Base-by-base conservation (phyloP, 2,329 filamentous ascomycete genomes). In the Ophiosphaerella narmari region DNA sequence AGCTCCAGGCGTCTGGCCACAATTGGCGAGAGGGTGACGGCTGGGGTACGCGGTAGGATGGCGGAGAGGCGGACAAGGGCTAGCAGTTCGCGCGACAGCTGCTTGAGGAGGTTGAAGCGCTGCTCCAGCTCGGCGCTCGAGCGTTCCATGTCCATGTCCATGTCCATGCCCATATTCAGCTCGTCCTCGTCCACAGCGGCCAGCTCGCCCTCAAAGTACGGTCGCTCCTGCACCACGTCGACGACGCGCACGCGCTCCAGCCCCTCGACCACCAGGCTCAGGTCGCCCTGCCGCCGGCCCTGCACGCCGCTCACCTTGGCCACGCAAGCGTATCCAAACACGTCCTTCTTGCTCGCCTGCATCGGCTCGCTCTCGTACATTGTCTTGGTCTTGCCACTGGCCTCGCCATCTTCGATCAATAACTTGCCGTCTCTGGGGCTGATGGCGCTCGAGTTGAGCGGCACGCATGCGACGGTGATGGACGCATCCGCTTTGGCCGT, bases 181-280 rank as follows among this genome's bases (percentile, higher is more conserved):
- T 29, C 26, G 7, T 85, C 82, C 68, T 96, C 91, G 50, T 87
- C 82, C 63, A 87, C 84, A 48, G 88, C 81, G 50, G 80, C 81
- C 21, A 96, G 84, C 62, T 88, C 88, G 39, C 86, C 92, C 75
- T 96, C 91, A 60, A 96, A 91, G 70, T 89, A 96, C 2, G 91
- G 90, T 45, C 86, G 83, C 58, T 96, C 90, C 68, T 90, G 87
- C 33, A 84, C 81, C 40, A 94, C 75, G 65, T 85, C 86, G 43
- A 91, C 87, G 32, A 97, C 76, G 55, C 84, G 83, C 56, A 97
- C 86, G 35, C 94, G 83, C 56, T 87, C 82, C 14, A 90, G 80
- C 13, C 94, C 94, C 72, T 97, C 91, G 2, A 99, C 91, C 5
- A 96, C 81, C 44, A 99, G 75, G 49, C 86, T 87, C 65, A 96